Evolutionary conservation across 805 yeast genomes (phyloP), one percentile per base, ranked within the genome.

Genomic region (Schwanniomyces sp.): DNA sequence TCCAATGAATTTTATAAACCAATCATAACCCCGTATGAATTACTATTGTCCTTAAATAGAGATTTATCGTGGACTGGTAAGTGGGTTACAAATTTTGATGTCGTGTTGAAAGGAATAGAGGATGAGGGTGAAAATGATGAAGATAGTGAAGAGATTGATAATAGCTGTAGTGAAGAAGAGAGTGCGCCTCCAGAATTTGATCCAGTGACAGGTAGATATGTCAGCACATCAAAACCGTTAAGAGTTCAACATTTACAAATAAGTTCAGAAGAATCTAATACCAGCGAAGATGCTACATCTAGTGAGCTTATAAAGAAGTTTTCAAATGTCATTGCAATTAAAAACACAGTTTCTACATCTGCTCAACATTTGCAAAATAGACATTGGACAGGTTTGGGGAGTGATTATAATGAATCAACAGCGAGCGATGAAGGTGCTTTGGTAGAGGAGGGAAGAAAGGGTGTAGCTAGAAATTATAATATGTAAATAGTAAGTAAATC

Each of bases 21-120:
- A 0, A 87, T 94, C 9, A 82, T 94, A 16, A 94, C 99, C 0
- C 98, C 98, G 0, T 92, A 88, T 65, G 99, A 94, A 64, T 70
- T 94, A 36, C 79, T 85, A 41, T 68, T 92, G 64, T 96, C 98
- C 0, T 74, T 94, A 48, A 79, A 80, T 51, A 82, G 80, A 21
- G 90, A 86, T 52, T 75, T 89, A 18, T 74, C 82, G 1, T 94
- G 99, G 99, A 85, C 95, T 0, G 98, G 98, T 1, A 79, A 86
- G 55, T 94, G 99, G 98, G 79, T 88, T 9, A 82, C 90, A 0
- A 94, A 88, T 55, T 91, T 91, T 65, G 59, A 70, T 18, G 80
- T 79, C 34, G 76, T 81, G 3, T 70, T 85, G 4, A 56, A 71
- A 8, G 59, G 58, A 6, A 60, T 84, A 52, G 64, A 60, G 8